Conservation (phyloP, 768 basidiomycete species). For the Cystofilobasidium ferigula region DNA sequence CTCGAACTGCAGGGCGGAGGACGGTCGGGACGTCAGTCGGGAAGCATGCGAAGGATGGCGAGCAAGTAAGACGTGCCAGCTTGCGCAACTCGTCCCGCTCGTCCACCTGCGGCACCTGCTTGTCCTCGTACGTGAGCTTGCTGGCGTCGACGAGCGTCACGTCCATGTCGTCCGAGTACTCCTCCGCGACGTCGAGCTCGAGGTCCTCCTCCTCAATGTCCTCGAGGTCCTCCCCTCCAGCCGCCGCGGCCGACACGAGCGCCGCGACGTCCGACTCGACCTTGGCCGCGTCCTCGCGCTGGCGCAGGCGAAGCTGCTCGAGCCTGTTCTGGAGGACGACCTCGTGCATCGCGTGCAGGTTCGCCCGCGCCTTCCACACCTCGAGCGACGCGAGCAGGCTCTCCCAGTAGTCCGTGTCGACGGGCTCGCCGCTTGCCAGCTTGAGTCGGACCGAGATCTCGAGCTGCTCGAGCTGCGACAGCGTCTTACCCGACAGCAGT, state of each 20-base stretch:
- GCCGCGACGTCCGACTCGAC: slow-evolving; percentile 68
- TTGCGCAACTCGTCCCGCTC: slow-evolving; percentile 42
- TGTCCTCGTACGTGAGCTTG: slow-evolving; percentile 61
- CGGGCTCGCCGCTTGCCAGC: slow-evolving; percentile 77
- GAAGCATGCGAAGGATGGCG: slow-evolving; percentile 14
- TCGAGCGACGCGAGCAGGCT: slow-evolving; percentile 75
- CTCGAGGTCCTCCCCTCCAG: slow-evolving; percentile 40
- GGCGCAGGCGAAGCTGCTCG: slow-evolving; percentile 87
- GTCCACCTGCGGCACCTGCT: slow-evolving; percentile 64
- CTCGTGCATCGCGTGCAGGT: slow-evolving; percentile 83
- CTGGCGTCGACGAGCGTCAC: slow-evolving; percentile 63
- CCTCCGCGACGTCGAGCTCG: slow-evolving; percentile 36
- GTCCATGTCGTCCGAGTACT: slow-evolving; percentile 56
- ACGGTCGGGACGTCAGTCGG: background rate
- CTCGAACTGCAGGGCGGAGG: slow-evolving; percentile 47
- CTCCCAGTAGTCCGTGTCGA: slow-evolving; percentile 99
- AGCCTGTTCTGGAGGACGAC: slow-evolving; percentile 91
- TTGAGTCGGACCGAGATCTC: slow-evolving; percentile 82
- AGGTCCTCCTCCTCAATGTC: slow-evolving; percentile 38
- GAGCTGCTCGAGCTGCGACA: slow-evolving; percentile 67
- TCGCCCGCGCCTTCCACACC: slow-evolving; percentile 94
- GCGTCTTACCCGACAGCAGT: slow-evolving; percentile 71
- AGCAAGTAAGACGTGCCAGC: slow-evolving; percentile 44
- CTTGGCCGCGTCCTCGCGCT: slow-evolving; percentile 88
- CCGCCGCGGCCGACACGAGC: slow-evolving; percentile 37